Conservation (phyloP, 257 asterid species). For the Scutellaria baicalensis region DNA sequence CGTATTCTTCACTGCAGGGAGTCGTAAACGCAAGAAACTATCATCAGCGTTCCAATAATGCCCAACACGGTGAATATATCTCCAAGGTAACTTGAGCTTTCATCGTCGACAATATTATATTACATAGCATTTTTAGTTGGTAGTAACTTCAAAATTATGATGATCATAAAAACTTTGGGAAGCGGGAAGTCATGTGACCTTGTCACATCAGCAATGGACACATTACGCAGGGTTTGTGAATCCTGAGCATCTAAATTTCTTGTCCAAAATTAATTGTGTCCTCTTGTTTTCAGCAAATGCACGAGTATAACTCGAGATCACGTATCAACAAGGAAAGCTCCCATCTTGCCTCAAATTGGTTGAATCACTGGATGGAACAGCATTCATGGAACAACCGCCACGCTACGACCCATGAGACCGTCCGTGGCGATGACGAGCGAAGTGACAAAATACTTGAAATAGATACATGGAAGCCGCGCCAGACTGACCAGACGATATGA, state of each 20-base stretch:
- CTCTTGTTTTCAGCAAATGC: conserved; percentile 15
- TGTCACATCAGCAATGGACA: too few relatives aligned
- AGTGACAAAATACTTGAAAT: conserved; percentile 74
- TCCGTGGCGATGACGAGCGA: conserved; percentile 39
- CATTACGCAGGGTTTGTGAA: too few relatives aligned
- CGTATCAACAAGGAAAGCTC: conserved; percentile 20
- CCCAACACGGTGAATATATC: conserved; percentile 24
- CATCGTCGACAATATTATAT: neutral
- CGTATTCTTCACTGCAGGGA: conserved; percentile 30
- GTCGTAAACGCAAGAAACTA: conserved; percentile 16
- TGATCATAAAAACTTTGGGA: too few relatives aligned
- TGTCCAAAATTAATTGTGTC: neutral
- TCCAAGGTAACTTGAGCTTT: conserved; percentile 33
- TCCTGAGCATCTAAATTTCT: too few relatives aligned
- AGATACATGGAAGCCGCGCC: conserved; percentile 75
- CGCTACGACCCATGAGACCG: conserved; percentile 8
- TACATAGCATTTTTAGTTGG: too few relatives aligned
- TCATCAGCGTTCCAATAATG: conserved; percentile 17
- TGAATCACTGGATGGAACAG: conserved; percentile 75
- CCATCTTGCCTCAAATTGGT: conserved; percentile 37
- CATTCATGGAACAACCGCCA: conserved; percentile 31
- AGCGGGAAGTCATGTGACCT: too few relatives aligned
- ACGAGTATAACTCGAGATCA: conserved; percentile 32
- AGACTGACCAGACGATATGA: conserved; percentile 23
- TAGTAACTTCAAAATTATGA: too few relatives aligned